Percentiles rank a stretch among this genome's conserved stretches.
These are phyloP conservation scores for Malus hybrid DNA, from an alignment of 331 rosid genomes.

Conservation along the genomic window DNA sequence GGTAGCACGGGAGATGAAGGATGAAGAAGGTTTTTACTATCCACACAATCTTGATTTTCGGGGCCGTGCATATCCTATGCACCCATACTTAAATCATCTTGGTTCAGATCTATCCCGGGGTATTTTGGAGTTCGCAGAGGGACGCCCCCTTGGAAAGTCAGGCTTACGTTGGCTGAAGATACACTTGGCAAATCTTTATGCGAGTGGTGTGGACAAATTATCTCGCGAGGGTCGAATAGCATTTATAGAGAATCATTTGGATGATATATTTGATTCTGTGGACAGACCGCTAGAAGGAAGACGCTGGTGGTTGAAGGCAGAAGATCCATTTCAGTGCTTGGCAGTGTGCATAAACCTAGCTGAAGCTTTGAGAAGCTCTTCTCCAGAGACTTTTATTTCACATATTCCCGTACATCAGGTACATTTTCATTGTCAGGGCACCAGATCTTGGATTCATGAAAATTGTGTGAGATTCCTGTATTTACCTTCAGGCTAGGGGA, in stretches of 20 bases:
- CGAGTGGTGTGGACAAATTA: conserved; percentile 93
- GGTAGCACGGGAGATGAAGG: conserved; percentile 96
- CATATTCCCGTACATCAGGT: conserved; percentile 97
- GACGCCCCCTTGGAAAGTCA: conserved; percentile 80
- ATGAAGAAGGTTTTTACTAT: conserved; percentile 80
- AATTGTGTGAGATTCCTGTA: background rate
- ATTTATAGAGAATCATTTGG: conserved; percentile 75
- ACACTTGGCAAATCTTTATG: conserved; percentile 86
- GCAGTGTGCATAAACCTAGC: conserved; percentile 77
- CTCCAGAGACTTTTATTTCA: conserved; percentile 78
- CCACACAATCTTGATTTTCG: conserved; percentile 95
- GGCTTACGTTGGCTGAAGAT: conserved; percentile 89
- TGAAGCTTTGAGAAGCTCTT: conserved; percentile 71
- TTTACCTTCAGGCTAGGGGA: background rate
- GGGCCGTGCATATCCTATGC: conserved; percentile 98
- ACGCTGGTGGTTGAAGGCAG: conserved; percentile 97
- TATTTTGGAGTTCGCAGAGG: conserved; percentile 80
- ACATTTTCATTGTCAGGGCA: conserved; percentile 10
- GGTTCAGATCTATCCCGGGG: conserved; percentile 98
- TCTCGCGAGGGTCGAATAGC: conserved; percentile 76
- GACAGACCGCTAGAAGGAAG: conserved; percentile 86
- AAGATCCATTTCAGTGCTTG: conserved; percentile 95
- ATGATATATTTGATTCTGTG: conserved; percentile 88
- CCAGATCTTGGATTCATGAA: background rate
- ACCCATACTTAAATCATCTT: conserved; percentile 92